Percentiles rank a stretch among this genome's conserved stretches.
These are phyloP conservation scores for Fusarium sp. DNA, from an alignment of 2,329 filamentous ascomycete species.

Conservation along the genomic window DNA sequence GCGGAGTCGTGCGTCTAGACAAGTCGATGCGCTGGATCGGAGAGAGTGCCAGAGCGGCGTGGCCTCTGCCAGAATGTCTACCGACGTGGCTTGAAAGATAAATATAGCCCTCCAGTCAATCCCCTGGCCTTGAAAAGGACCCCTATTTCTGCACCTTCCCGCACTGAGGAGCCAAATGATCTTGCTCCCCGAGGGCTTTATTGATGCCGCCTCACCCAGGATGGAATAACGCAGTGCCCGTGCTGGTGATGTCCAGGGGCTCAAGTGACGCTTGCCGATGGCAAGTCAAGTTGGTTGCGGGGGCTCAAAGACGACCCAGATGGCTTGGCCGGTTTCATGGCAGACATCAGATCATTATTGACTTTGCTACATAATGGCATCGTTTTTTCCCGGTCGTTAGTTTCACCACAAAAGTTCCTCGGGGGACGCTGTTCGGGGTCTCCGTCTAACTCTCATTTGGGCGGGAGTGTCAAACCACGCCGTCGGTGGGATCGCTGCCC, in stretches of 20 bases:
- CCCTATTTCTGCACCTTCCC: conserved; percentile 21
- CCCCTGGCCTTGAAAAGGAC: conserved; percentile 4
- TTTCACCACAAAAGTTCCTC: conserved; percentile 17
- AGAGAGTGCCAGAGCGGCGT: not conserved
- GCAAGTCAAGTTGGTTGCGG: not conserved
- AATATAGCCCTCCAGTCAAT: conserved; percentile 27
- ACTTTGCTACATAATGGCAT: conserved; percentile 1
- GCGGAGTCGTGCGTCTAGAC: conserved; percentile 14
- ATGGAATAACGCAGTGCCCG: not conserved
- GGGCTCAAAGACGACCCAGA: conserved; percentile 2
- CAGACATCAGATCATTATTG: conserved; percentile 4
- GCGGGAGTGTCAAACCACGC: too few species aligned
- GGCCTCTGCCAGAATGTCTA: not conserved
- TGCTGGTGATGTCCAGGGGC: conserved; percentile 1
- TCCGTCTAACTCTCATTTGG: conserved; percentile 1
- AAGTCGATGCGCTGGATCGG: conserved; percentile 22
- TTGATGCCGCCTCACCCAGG: conserved; percentile 2
- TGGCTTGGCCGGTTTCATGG: conserved; percentile 9
- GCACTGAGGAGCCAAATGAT: conserved; percentile 8
- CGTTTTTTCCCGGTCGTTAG: not conserved
- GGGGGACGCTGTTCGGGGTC: conserved; percentile 2
- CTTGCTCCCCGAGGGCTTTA: not conserved
- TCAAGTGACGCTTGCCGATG: conserved; percentile 4
- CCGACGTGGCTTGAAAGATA: conserved; percentile 24
- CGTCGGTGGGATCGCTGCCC: too few species aligned